phyloP scores from a whole-genome alignment of 495 filamentous ascomycete genomes.

The Parmelia sp. region DNA sequence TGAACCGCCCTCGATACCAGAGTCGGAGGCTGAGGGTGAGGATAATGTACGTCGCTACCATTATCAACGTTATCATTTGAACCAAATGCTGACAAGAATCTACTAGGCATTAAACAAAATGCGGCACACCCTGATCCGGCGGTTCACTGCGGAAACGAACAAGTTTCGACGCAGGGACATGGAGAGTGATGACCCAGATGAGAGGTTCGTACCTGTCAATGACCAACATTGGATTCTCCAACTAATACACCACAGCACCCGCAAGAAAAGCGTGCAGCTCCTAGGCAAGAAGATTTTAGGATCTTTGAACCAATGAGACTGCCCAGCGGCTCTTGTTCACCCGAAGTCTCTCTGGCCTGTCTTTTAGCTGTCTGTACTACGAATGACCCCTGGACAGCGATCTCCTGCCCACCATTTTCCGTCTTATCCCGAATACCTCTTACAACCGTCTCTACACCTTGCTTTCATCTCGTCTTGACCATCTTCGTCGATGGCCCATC shows the following conservation, averaged over 20 bases:
- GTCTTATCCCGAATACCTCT: background rate
- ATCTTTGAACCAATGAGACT: constrained; percentile 20
- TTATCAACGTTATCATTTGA: background rate
- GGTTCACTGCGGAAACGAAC: constrained; percentile 22
- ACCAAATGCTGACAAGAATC: background rate
- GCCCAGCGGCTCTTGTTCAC: background rate
- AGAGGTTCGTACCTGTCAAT: constrained; percentile 29
- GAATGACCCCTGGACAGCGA: background rate
- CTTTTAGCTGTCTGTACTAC: background rate
- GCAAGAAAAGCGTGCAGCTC: constrained; percentile 37
- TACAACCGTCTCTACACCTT: background rate
- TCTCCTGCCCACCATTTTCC: background rate
- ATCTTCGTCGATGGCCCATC: background rate
- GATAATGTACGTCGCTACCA: constrained; percentile 12
- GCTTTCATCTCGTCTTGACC: background rate
- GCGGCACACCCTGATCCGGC: constrained; percentile 26
- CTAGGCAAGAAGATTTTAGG: constrained; percentile 42
- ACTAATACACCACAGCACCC: constrained; percentile 24
- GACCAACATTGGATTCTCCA: background rate
- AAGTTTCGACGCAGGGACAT: constrained; percentile 21
- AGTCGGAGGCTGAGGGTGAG: constrained; percentile 17
- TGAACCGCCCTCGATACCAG: constrained; percentile 19
- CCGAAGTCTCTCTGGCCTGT: background rate
- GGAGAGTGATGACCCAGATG: constrained; percentile 34
- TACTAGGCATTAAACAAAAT: constrained; percentile 16